A percentile compares a stretch with the other conserved stretches of the same genome.
Evolutionary conservation across 1,284 basidiomycete genomes (phyloP).

Genomic region (Exobasidium cylindrosporum): DNA sequence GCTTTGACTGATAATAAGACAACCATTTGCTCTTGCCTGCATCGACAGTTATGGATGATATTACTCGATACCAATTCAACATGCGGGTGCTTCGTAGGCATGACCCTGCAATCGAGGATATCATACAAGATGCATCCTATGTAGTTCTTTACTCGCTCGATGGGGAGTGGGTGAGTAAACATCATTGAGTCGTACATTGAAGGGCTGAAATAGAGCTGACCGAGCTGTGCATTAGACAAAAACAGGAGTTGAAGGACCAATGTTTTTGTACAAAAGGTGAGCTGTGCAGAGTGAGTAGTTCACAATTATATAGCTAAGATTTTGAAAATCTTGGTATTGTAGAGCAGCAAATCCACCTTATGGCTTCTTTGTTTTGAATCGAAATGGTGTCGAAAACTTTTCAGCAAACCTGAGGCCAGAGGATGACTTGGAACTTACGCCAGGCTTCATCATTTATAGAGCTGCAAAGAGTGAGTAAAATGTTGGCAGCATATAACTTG

Average conservation of each 20-base stretch:
- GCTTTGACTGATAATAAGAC: too few species aligned
- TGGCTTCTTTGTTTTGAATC: slow-evolving; percentile 81
- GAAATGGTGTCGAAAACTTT: slow-evolving; percentile 79
- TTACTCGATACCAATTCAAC: slow-evolving; percentile 59
- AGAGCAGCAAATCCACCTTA: slow-evolving; percentile 63
- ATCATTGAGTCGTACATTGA: too few species aligned
- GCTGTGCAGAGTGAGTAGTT: slow-evolving; percentile 27
- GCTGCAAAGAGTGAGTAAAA: slow-evolving; percentile 56
- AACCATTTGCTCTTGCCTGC: neutral
- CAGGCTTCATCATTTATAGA: slow-evolving; percentile 70
- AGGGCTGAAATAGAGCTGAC: neutral
- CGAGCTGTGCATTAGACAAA: slow-evolving; percentile 67
- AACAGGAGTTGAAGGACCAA: slow-evolving; percentile 78
- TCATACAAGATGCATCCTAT: slow-evolving; percentile 80
- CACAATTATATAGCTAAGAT: neutral
- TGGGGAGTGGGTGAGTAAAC: slow-evolving; percentile 51
- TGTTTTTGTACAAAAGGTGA: slow-evolving; percentile 82
- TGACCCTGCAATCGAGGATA: slow-evolving; percentile 73
- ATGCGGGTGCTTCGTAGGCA: slow-evolving; percentile 76
- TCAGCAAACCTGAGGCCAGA: slow-evolving; percentile 73
- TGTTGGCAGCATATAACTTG: neutral
- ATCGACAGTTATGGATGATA: slow-evolving; percentile 20
- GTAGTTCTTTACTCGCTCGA: slow-evolving; percentile 59
- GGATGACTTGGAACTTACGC: slow-evolving; percentile 67
- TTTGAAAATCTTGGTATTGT: neutral